Percentiles rank a stretch among this genome's conserved stretches.
phyloP scores from a whole-genome alignment of 2,329 filamentous ascomycete species.

The Curvularia hawaiiensis region DNA sequence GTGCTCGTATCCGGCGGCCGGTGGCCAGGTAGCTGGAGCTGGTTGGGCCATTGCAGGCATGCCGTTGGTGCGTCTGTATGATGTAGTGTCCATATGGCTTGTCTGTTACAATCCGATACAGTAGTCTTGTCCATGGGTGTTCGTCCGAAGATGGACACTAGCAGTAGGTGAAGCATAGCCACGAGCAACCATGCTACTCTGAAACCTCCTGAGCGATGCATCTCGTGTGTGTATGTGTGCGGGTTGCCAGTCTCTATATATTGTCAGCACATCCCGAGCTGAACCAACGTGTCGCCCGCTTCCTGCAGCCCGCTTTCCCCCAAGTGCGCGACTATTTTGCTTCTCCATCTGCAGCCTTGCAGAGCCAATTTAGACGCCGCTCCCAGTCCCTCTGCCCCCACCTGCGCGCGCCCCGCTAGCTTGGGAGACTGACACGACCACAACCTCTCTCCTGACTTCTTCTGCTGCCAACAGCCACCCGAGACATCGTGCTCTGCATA shows the following conservation, averaged over 20 bases:
- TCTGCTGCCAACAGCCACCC: constrained; percentile 22
- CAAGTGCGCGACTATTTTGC: background rate
- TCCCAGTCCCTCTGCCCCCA: constrained; percentile 20
- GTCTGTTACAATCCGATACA: constrained; percentile 6
- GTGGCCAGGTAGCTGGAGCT: background rate
- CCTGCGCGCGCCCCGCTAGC: constrained; percentile 35
- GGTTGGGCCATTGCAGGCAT: background rate
- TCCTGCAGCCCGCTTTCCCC: background rate
- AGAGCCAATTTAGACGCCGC: constrained; percentile 27
- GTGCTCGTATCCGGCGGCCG: background rate
- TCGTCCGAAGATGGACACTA: constrained; percentile 20
- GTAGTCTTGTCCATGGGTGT: constrained; percentile 7
- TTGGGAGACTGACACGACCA: constrained; percentile 24
- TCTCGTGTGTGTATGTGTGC: constrained; percentile 10
- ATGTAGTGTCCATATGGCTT: background rate
- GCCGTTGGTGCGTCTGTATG: background rate
- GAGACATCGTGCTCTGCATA: constrained; percentile 24
- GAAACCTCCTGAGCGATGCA: constrained; percentile 30
- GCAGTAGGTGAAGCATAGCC: constrained; percentile 31
- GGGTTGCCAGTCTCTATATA: constrained; percentile 7
- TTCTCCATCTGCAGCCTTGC: constrained; percentile 19
- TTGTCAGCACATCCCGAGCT: constrained; percentile 1
- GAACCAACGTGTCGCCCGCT: background rate
- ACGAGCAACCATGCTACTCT: constrained; percentile 19
- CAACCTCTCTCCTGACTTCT: constrained; percentile 28